A percentile compares a stretch with the other conserved stretches of the same genome.
These are phyloP conservation scores for Daldinia concentrica DNA, from an alignment of 495 filamentous ascomycete genomes.

Conservation along the genomic window DNA sequence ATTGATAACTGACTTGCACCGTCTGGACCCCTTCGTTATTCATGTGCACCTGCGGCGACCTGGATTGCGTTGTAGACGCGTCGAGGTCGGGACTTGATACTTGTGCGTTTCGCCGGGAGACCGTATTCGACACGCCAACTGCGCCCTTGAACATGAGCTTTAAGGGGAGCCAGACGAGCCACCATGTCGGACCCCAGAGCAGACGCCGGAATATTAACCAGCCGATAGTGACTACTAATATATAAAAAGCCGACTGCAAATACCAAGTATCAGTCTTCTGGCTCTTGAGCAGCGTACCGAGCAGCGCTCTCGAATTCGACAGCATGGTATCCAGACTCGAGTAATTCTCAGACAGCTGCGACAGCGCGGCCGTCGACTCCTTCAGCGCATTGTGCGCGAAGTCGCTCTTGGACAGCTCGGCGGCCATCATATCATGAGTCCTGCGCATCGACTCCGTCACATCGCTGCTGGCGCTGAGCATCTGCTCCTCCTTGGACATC, in stretches of 20 bases:
- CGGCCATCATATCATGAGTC: slow-evolving; percentile 84
- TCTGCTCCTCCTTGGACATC: slow-evolving; percentile 67
- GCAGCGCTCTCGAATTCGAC: slow-evolving; percentile 73
- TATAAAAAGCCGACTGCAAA: slow-evolving; percentile 83
- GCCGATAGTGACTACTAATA: slow-evolving; percentile 75
- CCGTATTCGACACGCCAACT: slow-evolving; percentile 54
- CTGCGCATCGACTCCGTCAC: slow-evolving; percentile 85
- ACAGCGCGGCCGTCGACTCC: slow-evolving; percentile 81
- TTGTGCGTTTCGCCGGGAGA: slow-evolving; percentile 49
- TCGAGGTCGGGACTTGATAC: slow-evolving; percentile 48
- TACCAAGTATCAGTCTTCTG: slow-evolving; percentile 99
- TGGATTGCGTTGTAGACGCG: slow-evolving; percentile 36
- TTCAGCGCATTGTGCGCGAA: slow-evolving; percentile 89
- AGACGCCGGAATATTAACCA: slow-evolving; percentile 89
- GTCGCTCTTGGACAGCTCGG: slow-evolving; percentile 81
- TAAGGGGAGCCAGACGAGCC: slow-evolving; percentile 83
- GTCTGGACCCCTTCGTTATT: slow-evolving; percentile 60
- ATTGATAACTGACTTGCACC: slow-evolving; percentile 42
- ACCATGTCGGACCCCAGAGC: slow-evolving; percentile 89
- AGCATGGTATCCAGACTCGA: slow-evolving; percentile 79
- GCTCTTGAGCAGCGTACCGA: slow-evolving; percentile 80
- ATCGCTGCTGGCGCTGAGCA: slow-evolving; percentile 77
- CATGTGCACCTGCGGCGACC: slow-evolving; percentile 48
- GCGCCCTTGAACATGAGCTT: slow-evolving; percentile 64
- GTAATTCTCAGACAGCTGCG: slow-evolving; percentile 81